Evolutionary conservation across 2,329 filamentous ascomycete genomes (phyloP).

Genomic region (Paramyrothecium roridum): DNA sequence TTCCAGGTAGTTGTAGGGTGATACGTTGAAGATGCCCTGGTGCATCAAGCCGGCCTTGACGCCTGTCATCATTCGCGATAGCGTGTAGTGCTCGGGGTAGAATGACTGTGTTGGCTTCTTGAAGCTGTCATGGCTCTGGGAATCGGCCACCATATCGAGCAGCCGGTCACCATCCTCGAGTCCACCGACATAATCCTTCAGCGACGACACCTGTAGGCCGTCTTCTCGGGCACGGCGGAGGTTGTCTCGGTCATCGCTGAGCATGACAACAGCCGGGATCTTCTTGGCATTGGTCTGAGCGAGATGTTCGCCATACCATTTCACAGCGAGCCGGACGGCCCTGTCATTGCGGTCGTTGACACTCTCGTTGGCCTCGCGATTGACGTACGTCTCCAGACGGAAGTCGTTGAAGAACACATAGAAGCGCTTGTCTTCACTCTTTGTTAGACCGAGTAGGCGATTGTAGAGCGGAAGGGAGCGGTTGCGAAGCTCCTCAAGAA

Average conservation of each 20-base stretch:
- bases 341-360: conserved; percentile 98
- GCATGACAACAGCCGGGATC: conserved; percentile 80
- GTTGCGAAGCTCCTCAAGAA: conserved; percentile 93
- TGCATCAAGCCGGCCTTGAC: conserved; percentile 86
- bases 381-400: conserved; percentile 83
- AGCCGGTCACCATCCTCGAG: conserved; percentile 82
- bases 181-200: conserved; percentile 76
- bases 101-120: conserved; percentile 66
- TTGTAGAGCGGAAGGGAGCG: conserved; percentile 93
- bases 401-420: conserved; percentile 99
- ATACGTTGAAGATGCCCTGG: conserved; percentile 94
- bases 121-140: conserved; percentile 63
- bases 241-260: conserved; percentile 90
- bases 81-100: conserved; percentile 84
- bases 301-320: conserved; percentile 88
- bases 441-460: conserved; percentile 82
- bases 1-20: conserved; percentile 96
- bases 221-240: conserved; percentile 77
- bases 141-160: conserved; percentile 88
- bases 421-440: conserved; percentile 94
- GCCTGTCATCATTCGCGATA: conserved; percentile 93
- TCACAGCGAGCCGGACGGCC: conserved; percentile 78
- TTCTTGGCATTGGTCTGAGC: conserved; percentile 57
- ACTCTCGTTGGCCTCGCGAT: conserved; percentile 70
- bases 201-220: conserved; percentile 63